Evolutionary conservation across 1,139 yeast genomes (phyloP).

Genomic region (Candida pseudoviswanathii): DNA sequence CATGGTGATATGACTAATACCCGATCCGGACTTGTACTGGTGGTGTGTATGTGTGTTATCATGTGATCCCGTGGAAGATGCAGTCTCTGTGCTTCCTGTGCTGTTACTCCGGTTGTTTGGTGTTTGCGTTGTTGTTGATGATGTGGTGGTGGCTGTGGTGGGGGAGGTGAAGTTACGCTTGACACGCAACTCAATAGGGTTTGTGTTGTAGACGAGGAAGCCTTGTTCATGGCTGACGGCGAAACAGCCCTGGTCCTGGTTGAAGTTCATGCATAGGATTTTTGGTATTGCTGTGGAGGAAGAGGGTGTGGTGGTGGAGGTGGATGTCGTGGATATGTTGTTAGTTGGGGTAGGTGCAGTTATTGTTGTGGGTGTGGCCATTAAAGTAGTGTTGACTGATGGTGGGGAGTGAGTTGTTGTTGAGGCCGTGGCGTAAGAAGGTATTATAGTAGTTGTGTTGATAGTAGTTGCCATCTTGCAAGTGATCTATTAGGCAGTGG

Average conservation of each 20-base stretch:
- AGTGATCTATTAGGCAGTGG: too few relatives aligned
- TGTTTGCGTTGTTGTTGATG: slow-evolving; percentile 7
- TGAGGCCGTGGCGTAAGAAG: too few relatives aligned
- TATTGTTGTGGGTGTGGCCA: background rate
- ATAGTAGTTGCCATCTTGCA: too few relatives aligned
- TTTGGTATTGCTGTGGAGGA: slow-evolving; percentile 13
- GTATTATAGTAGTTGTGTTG: too few relatives aligned
- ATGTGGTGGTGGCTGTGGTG: background rate
- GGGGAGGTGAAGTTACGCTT: slow-evolving; percentile 50
- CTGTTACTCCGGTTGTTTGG: slow-evolving; percentile 11
- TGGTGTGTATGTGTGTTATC: slow-evolving; percentile 1
- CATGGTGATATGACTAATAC: slow-evolving; percentile 80
- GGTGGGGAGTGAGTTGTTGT: background rate
- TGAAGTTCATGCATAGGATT: slow-evolving; percentile 67
- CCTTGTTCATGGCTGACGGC: slow-evolving; percentile 83
- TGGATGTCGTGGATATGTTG: background rate
- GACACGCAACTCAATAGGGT: slow-evolving; percentile 82
- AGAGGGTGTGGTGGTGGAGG: background rate
- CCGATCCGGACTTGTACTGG: slow-evolving; percentile 39
- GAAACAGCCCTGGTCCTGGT: slow-evolving; percentile 90
- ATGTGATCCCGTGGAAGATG: slow-evolving; percentile 5
- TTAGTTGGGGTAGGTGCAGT: background rate
- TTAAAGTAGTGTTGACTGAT: background rate
- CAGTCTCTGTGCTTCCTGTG: slow-evolving; percentile 10
- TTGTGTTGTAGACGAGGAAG: slow-evolving; percentile 82